Evolutionary conservation across 768 basidiomycete species (phyloP), one percentile per base, ranked within the genome.

Genomic region (Phlebiopsis flavidoalba): DNA sequence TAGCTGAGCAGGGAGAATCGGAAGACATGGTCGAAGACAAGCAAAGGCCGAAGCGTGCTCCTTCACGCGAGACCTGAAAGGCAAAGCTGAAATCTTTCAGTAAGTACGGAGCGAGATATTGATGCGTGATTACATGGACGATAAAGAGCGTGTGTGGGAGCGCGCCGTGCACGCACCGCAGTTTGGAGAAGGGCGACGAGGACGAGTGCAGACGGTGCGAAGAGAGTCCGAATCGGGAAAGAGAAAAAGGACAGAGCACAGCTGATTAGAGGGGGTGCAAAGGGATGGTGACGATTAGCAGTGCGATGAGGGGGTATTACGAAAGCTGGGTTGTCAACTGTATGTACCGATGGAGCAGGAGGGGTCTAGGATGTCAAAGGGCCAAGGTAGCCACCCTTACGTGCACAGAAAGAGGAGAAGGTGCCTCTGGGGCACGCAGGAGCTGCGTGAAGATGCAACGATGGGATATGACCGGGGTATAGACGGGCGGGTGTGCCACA

Each of bases 401-500:
- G 36, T 55, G 52, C 52, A 53, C 54, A 45, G 54, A 49, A 49
- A 19, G 19, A 8, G 40, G 10, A 10, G 8, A 36, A 21, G 40
- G 54, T 21, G 37, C n/a, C 37, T 55, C 54, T 4, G n/a, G 24
- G 40, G 37, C n/a, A n/a, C 24, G 37, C 22, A 10, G 8, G n/a
- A 19, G 40, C 54, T 21, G 54, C 40, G 40, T 31, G n/a, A 55
- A 17, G 24, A 26, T 43, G 54, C 54, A 55, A 55, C 40, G 31
- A 59, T 52, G 36, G 58, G 58, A 58, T 61, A 61, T 43, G 60
- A 57, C 40, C 57, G 52, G n/a, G n/a, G n/a, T n/a, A n/a, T 35
- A 62, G 57, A 62, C 60, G 58, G 61, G 61, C 57, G 51, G 52
- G 11, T n/a, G 50, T 17, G 61, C 60, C 55, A 62, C 61, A 62